phyloP scores from a whole-genome alignment of 805 yeast genomes.

The Saccharomycopsis javanensis region DNA sequence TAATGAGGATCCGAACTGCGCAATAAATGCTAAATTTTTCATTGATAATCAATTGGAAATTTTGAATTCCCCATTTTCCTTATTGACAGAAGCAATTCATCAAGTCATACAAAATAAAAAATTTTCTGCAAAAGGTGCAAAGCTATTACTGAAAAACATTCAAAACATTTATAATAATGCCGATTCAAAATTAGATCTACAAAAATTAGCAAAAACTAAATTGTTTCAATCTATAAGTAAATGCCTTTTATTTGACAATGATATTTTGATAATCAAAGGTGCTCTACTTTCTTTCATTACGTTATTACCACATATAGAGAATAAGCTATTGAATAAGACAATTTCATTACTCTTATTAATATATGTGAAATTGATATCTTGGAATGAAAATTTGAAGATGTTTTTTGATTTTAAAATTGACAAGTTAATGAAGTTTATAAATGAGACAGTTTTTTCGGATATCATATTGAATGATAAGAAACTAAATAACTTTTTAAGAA shows the following conservation, averaged over 20 bases:
- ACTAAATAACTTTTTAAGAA: neutral
- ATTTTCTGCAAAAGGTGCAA: neutral
- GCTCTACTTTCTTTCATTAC: slow-evolving; percentile 10
- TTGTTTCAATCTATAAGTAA: slow-evolving; percentile 9
- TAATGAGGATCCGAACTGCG: neutral
- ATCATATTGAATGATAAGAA: neutral
- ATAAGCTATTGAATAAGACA: slow-evolving; percentile 1
- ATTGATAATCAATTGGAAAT: neutral
- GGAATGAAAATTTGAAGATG: slow-evolving; percentile 8
- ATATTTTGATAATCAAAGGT: slow-evolving; percentile 8
- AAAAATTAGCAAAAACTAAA: neutral
- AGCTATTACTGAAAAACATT: neutral
- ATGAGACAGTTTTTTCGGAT: neutral
- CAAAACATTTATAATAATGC: slow-evolving; percentile 1
- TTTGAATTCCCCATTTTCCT: neutral
- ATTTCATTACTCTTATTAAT: slow-evolving; percentile 4
- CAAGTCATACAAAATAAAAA: neutral
- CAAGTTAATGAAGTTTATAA: neutral
- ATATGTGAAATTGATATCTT: slow-evolving; percentile 12
- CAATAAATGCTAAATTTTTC: neutral
- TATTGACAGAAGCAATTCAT: neutral
- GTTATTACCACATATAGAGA: slow-evolving; percentile 6
- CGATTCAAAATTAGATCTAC: slow-evolving; percentile 1
- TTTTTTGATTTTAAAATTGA: slow-evolving; percentile 8
- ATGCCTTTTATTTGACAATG: slow-evolving; percentile 14